A percentile compares a stretch with the other conserved stretches of the same genome.
Conservation (phyloP, 768 basidiomycete species). For the Psilocybe azurescens region DNA sequence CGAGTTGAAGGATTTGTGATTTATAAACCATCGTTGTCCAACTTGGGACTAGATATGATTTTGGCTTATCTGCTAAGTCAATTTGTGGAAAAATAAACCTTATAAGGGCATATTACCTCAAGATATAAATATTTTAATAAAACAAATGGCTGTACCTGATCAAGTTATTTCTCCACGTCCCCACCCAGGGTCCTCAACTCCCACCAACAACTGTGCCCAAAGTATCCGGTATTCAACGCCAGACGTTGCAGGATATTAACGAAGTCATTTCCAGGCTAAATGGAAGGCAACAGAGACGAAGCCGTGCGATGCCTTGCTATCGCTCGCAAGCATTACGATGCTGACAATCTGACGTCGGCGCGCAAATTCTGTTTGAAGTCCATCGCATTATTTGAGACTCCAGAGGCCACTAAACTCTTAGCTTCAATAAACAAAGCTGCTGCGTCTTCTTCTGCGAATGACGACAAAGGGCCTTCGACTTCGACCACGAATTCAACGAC, state of each 20-base stretch:
- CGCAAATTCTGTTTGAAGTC: slow-evolving; percentile 92
- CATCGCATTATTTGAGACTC: slow-evolving; percentile 78
- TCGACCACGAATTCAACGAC: slow-evolving; percentile 47
- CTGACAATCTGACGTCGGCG: slow-evolving; percentile 76
- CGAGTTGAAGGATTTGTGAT: slow-evolving; percentile 21
- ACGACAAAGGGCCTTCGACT: slow-evolving; percentile 44
- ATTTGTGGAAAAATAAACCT: not conserved
- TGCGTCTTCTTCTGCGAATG: slow-evolving; percentile 47
- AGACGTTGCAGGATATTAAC: not conserved
- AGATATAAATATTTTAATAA: not conserved
- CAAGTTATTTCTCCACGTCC: slow-evolving; percentile 17
- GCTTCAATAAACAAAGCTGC: slow-evolving; percentile 66
- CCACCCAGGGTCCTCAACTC: slow-evolving; percentile 6
- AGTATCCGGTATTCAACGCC: not conserved
- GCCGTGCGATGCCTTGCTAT: slow-evolving; percentile 82
- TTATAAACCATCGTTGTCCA: slow-evolving; percentile 8
- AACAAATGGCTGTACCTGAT: slow-evolving; percentile 2
- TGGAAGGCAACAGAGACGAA: slow-evolving; percentile 93
- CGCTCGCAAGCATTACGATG: slow-evolving; percentile 74
- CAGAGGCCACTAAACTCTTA: slow-evolving; percentile 73
- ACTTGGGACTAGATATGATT: slow-evolving; percentile 3
- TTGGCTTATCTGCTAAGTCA: slow-evolving; percentile 25
- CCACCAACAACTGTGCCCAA: slow-evolving; percentile 5
- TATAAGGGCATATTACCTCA: not conserved
- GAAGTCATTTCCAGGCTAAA: slow-evolving; percentile 26